Evolutionary conservation across 805 yeast species (phyloP).

Genomic region (Cyberlindnera misumaiensis): DNA sequence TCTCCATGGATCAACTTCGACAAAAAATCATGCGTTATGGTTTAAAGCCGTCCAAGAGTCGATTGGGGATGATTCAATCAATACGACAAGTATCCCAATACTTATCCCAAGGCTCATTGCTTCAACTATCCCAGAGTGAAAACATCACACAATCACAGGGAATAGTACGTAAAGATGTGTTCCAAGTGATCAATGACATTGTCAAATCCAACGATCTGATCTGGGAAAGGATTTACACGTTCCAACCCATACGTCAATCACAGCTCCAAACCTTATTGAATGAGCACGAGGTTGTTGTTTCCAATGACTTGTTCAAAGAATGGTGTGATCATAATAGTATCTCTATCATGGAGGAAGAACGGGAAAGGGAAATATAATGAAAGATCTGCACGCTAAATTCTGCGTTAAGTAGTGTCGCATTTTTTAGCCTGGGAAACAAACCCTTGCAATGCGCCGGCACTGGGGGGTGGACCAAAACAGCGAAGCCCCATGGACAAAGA

Average conservation of each 20-base stretch:
- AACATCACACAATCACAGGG: conserved; percentile 17
- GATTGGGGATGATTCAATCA: conserved; percentile 15
- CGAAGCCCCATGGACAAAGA: too few species aligned
- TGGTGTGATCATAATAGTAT: conserved; percentile 24
- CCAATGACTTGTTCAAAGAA: conserved; percentile 10
- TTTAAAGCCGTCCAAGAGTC: conserved; percentile 19
- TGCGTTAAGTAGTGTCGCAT: too few species aligned
- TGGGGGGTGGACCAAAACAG: too few species aligned
- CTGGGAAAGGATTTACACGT: conserved; percentile 18
- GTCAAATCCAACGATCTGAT: conserved; percentile 5
- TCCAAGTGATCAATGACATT: conserved; percentile 11
- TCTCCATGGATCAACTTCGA: conserved; percentile 17
- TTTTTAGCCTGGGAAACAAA: too few species aligned
- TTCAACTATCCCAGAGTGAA: conserved; percentile 13
- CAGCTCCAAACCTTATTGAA: conserved; percentile 5
- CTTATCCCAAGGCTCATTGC: conserved; percentile 15
- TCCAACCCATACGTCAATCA: conserved; percentile 15
- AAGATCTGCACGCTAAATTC: not conserved
- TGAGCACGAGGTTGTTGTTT: conserved; percentile 6
- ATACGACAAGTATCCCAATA: conserved; percentile 9
- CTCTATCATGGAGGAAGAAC: conserved; percentile 13
- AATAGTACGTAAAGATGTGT: conserved; percentile 18
- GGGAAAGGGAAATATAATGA: not conserved
- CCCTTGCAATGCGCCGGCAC: too few species aligned
- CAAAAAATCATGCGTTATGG: conserved; percentile 20